phyloP scores from a whole-genome alignment of 2,329 filamentous ascomycete species.

The Thielaviopsis ethacetica region DNA sequence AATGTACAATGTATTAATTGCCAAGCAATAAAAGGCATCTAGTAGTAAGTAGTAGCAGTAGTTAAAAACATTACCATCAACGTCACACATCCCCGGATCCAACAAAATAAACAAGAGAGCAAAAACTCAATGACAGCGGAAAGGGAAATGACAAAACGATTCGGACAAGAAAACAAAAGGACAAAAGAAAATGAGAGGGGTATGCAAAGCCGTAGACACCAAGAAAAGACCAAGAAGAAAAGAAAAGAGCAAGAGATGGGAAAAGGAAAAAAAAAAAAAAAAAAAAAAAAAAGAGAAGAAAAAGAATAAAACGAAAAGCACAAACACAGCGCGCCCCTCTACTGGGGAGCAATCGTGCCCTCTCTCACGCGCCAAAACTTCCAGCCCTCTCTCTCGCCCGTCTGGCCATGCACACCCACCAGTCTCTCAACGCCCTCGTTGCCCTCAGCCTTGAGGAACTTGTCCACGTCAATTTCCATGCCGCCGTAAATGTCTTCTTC shows the following conservation, averaged over 20 bases:
- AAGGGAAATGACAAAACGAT: background rate
- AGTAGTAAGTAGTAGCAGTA: background rate
- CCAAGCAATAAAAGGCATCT: conserved; percentile 6
- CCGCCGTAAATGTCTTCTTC: conserved; percentile 63
- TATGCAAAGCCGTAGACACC: background rate
- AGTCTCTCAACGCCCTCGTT: conserved; percentile 73
- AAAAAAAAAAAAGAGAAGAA: background rate
- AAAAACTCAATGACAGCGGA: background rate
- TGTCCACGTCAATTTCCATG: conserved; percentile 82
- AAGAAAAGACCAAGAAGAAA: background rate
- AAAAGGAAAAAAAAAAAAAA: background rate
- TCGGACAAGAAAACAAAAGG: background rate
- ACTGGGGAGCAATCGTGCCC: conserved; percentile 5
- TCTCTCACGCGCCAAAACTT: conserved; percentile 60
- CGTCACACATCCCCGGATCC: background rate
- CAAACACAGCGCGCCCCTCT: background rate
- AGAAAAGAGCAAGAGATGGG: background rate
- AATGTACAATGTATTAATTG: conserved; percentile 7
- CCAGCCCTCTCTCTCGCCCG: conserved; percentile 61
- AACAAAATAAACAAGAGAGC: background rate
- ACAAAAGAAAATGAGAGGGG: background rate
- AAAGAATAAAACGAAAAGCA: background rate
- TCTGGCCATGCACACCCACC: conserved; percentile 59
- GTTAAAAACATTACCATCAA: conserved; percentile 5
- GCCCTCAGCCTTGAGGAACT: conserved; percentile 65